phyloP scores from a whole-genome alignment of 176 grass and related monocot species.

The Canna indica region DNA sequence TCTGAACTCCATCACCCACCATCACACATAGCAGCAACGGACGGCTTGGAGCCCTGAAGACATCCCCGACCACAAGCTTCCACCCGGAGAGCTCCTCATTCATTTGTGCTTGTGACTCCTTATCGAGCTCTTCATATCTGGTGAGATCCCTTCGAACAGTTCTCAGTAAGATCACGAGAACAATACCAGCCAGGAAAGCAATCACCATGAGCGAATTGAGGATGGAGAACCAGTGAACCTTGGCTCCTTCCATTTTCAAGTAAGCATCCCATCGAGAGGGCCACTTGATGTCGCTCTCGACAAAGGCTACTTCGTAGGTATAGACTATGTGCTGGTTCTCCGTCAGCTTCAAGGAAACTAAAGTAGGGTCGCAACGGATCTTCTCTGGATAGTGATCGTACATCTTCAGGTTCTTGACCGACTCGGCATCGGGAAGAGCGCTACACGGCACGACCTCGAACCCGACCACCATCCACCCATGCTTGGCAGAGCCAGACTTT shows the following conservation, averaged over 20 bases:
- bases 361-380: conserved; percentile 55
- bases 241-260: conserved; percentile 77
- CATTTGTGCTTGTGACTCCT: conserved; percentile 60
- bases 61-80: conserved; percentile 76
- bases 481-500: conserved; percentile 9
- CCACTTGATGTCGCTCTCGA: conserved; percentile 82
- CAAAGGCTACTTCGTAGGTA: conserved; percentile 60
- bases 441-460: conserved; percentile 78
- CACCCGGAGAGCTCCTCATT: conserved; percentile 79
- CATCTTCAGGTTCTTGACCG: conserved; percentile 40
- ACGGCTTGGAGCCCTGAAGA: conserved; percentile 59
- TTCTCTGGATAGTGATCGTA: conserved; percentile 33
- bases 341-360: conserved; percentile 53
- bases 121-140: conserved; percentile 69
- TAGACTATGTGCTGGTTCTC: conserved; percentile 57
- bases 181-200: conserved; percentile 64
- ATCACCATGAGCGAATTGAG: conserved; percentile 87
- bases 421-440: conserved; percentile 37
- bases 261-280: conserved; percentile 74
- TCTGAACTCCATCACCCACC: conserved; percentile 74
- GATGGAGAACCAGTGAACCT: conserved; percentile 91
- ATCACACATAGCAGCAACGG: conserved; percentile 59
- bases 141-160: conserved; percentile 63
- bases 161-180: conserved; percentile 60
- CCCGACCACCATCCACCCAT: conserved; percentile 61